Evolutionary conservation across 352 stramenopile genomes (phyloP).

Genomic region (Halophytophthora batemanensis): DNA sequence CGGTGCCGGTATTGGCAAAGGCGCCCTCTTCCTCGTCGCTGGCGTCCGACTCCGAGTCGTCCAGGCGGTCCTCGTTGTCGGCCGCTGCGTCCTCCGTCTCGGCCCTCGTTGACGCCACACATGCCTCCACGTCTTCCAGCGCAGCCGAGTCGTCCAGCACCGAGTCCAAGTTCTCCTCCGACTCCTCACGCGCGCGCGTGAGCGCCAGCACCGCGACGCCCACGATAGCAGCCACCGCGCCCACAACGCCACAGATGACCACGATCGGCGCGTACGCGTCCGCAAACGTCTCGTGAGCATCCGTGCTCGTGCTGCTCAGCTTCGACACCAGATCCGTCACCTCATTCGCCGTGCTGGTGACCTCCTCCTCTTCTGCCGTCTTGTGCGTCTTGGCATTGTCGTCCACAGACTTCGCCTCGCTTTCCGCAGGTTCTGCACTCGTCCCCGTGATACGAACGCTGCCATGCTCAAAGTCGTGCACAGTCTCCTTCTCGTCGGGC

Average conservation of each 20-base stretch:
- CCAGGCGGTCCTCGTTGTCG: constrained; percentile 37
- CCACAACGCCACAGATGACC: constrained; percentile 65
- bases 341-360: constrained; percentile 24
- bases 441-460: neutral
- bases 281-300: constrained; percentile 33
- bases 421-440: neutral
- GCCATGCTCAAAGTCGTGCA: neutral
- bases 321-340: constrained; percentile 61
- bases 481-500: neutral
- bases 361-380: constrained; percentile 16
- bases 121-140: constrained; percentile 58
- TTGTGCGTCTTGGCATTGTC: constrained; percentile 11
- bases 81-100: constrained; percentile 28
- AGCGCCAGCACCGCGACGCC: constrained; percentile 58
- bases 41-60: constrained; percentile 49
- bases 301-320: constrained; percentile 30
- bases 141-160: constrained; percentile 37
- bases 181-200: constrained; percentile 23
- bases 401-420: constrained; percentile 8
- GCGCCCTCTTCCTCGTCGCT: constrained; percentile 53
- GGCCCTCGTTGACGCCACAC: constrained; percentile 17
- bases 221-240: constrained; percentile 59
- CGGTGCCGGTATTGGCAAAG: constrained; percentile 40
- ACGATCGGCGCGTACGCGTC: constrained; percentile 45
- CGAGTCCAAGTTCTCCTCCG: constrained; percentile 28